Evolutionary conservation across 768 basidiomycete genomes (phyloP), one percentile per base, ranked within the genome.

Genomic region (Collybiopsis confluens): DNA sequence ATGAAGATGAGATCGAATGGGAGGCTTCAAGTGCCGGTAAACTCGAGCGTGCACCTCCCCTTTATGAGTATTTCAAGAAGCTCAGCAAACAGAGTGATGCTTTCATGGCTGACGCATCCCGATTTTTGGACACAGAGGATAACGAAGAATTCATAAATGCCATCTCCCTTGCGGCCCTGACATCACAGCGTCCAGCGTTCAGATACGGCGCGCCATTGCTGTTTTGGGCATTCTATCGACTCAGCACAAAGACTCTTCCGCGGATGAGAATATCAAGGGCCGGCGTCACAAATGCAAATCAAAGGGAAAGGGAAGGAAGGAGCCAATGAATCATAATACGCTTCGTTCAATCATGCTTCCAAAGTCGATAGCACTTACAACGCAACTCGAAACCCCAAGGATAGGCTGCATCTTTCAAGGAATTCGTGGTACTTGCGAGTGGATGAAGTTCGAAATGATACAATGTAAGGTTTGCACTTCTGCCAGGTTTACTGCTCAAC

Each of bases 361-460:
- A 54, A 69, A 13, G 56, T 80, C 16, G 45, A 51, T 43, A 45
- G 59, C 21, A 76, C 74, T 0, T 67, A 70, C 36, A 66, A 58
- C 35, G 62, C 70, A 9, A 76, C 74, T 28, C 69, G 79, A 41
- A 68, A 68, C 48, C 75, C 77, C 20, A 76, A 74, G 61, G 68
- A 75, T 58, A 68, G 78, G 33, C 62, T 81, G 35, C 79, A 78
- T 60, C 70, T 82, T n/a, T 79, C 56, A 77, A 78, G 63, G 81
- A 82, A 64, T 69, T 81, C n/a, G 77, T 79, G 16, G 74, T 76
- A 21, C 80, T 76, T 66, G 74, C 78, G 79, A 30, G 77, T 79
- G 5, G 80, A 83, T 59, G 81, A 83, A 59, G 73, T 77, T 27
- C 70, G 81, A 45, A 79, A 81, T 62, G 80, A 83, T 59, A 77